Percentiles rank a stretch among this genome's conserved stretches.
phyloP scores from a whole-genome alignment of 2,329 filamentous ascomycete species.

The Thermoascus crustaceus region DNA sequence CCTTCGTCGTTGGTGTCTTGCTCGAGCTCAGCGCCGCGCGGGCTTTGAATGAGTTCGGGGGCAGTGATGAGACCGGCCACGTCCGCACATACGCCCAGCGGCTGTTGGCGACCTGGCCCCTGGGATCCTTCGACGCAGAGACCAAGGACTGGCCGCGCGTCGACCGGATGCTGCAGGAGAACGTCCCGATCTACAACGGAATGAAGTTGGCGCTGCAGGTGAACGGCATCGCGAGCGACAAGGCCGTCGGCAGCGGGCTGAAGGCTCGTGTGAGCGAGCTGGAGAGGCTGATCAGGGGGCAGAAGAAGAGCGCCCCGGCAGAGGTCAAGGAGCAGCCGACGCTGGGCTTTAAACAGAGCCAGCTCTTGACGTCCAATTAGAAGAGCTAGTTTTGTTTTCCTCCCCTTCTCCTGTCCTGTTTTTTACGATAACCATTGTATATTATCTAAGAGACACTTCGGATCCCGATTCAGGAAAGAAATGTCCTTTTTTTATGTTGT shows the following conservation, averaged over 20 bases:
- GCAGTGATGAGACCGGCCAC: slow-evolving; percentile 32
- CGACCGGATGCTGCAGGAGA: slow-evolving; percentile 21
- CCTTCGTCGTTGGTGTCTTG: slow-evolving; percentile 35
- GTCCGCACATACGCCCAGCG: slow-evolving; percentile 34
- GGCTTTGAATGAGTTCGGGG: slow-evolving; percentile 27
- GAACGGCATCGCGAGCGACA: slow-evolving; percentile 19
- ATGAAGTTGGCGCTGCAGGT: slow-evolving; percentile 32
- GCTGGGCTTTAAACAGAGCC: slow-evolving; percentile 13
- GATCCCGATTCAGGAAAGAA: too few relatives aligned
- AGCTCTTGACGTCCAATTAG: slow-evolving; percentile 13
- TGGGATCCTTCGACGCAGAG: slow-evolving; percentile 18
- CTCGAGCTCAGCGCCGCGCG: slow-evolving; percentile 40
- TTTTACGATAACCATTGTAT: neutral
- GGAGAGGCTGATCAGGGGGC: slow-evolving; percentile 42
- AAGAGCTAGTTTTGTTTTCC: slow-evolving; percentile 4
- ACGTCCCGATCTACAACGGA: slow-evolving; percentile 34
- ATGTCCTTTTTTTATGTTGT: too few relatives aligned
- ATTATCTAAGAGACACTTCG: neutral
- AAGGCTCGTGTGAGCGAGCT: slow-evolving; percentile 34
- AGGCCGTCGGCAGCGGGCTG: slow-evolving; percentile 17
- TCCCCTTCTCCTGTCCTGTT: neutral
- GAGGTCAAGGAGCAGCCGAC: slow-evolving; percentile 12
- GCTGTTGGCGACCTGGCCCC: slow-evolving; percentile 26
- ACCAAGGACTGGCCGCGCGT: slow-evolving; percentile 12
- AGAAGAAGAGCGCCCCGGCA: slow-evolving; percentile 13